These are phyloP conservation scores for Canavalia gladiata DNA, from an alignment of 306 rosid species.

Conservation along the genomic window DNA sequence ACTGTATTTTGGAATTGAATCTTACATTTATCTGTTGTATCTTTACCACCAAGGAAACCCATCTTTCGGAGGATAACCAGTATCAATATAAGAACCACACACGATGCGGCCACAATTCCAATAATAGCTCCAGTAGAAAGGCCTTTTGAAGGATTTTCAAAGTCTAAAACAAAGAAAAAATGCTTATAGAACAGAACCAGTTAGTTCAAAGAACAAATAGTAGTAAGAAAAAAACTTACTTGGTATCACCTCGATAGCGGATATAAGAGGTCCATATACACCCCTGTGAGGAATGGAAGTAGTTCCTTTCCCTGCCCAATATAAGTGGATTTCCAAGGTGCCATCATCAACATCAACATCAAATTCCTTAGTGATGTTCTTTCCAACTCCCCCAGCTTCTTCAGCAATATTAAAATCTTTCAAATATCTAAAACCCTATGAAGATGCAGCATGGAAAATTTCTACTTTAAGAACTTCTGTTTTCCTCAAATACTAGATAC, in stretches of 20 bases:
- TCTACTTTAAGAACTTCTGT: background rate
- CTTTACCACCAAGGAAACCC: slow-evolving; percentile 64
- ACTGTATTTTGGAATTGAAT: slow-evolving; percentile 23
- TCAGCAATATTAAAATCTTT: slow-evolving; percentile 72
- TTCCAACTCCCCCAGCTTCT: slow-evolving; percentile 79
- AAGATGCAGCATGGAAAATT: slow-evolving; percentile 18
- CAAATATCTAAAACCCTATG: slow-evolving; percentile 64
- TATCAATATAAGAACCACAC: slow-evolving; percentile 56
- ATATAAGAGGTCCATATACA: slow-evolving; percentile 91
- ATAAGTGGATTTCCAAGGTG: slow-evolving; percentile 81
- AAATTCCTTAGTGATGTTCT: slow-evolving; percentile 42
- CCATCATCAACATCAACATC: slow-evolving; percentile 58
- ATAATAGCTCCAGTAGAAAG: slow-evolving; percentile 74
- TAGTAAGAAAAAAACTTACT: slow-evolving; percentile 49
- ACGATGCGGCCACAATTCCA: slow-evolving; percentile 72
- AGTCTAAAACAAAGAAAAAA: slow-evolving; percentile 58
- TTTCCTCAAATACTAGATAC: background rate
- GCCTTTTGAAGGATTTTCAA: slow-evolving; percentile 56
- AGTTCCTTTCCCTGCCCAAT: slow-evolving; percentile 94
- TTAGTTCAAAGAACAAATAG: background rate
- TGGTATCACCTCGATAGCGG: slow-evolving; percentile 75
- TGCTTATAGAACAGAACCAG: slow-evolving; percentile 1
- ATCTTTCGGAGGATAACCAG: slow-evolving; percentile 59
- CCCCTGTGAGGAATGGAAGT: slow-evolving; percentile 70
- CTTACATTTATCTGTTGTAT: slow-evolving; percentile 66